These are phyloP conservation scores for Dothideomycetes sp. DNA, from an alignment of 2,329 filamentous ascomycete species.

Conservation along the genomic window DNA sequence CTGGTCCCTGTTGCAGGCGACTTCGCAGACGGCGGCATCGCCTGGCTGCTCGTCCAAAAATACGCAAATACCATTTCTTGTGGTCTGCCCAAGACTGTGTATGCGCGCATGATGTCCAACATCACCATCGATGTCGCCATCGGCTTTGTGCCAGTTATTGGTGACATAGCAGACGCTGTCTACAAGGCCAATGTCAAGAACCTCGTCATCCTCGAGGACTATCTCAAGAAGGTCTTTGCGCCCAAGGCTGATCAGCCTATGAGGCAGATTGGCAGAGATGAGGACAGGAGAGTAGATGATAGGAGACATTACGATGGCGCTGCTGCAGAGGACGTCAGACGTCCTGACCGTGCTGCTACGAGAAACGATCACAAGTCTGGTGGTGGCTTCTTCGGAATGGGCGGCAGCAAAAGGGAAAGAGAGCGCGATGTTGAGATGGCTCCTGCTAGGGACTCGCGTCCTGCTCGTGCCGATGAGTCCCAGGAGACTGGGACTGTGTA, in stretches of 20 bases:
- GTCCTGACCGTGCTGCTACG: background rate
- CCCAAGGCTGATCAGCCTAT: conserved; percentile 22
- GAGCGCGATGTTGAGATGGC: conserved; percentile 9
- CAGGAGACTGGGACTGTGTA: conserved; percentile 8
- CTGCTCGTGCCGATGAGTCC: background rate
- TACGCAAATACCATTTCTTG: conserved; percentile 27
- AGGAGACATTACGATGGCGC: conserved; percentile 12
- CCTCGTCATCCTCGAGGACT: conserved; percentile 55
- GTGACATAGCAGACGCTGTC: conserved; percentile 62
- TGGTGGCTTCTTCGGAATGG: conserved; percentile 3
- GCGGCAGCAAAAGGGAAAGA: conserved; percentile 6
- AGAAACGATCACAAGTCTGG: conserved; percentile 6
- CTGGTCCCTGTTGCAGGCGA: conserved; percentile 75
- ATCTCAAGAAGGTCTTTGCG: conserved; percentile 58
- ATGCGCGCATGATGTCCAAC: conserved; percentile 69
- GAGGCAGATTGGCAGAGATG: conserved; percentile 25
- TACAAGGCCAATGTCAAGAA: conserved; percentile 71
- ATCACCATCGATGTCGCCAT: conserved; percentile 62
- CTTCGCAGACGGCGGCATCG: conserved; percentile 59
- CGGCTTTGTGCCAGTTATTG: conserved; percentile 63
- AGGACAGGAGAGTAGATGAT: conserved; percentile 31
- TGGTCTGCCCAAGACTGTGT: conserved; percentile 53
- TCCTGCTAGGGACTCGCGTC: background rate
- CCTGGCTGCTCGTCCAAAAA: conserved; percentile 57
- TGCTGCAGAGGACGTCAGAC: conserved; percentile 4